phyloP scores from a whole-genome alignment of 768 basidiomycete genomes.

The Lactarius pseudohatsudake region DNA sequence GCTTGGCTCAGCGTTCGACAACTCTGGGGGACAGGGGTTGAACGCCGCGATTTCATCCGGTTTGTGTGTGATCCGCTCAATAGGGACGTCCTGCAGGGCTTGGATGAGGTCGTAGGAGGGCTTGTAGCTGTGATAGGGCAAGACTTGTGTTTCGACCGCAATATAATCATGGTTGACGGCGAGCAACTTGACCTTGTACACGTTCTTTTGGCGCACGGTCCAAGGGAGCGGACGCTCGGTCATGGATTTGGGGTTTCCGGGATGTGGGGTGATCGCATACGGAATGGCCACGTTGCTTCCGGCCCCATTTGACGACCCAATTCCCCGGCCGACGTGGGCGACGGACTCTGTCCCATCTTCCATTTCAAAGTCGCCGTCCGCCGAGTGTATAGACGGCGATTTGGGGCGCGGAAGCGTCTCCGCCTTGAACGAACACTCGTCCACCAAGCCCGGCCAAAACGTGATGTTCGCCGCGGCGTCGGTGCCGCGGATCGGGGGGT shows the following conservation, averaged over 20 bases:
- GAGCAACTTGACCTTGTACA: slow-evolving; percentile 69
- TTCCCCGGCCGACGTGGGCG: slow-evolving; percentile 1
- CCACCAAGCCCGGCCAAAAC: slow-evolving; percentile 75
- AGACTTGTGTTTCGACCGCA: slow-evolving; percentile 55
- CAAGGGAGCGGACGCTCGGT: slow-evolving; percentile 43
- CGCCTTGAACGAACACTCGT: slow-evolving; percentile 53
- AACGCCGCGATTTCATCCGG: slow-evolving; percentile 45
- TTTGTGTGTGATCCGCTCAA: slow-evolving; percentile 29
- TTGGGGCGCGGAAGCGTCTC: slow-evolving; percentile 38
- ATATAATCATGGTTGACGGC: slow-evolving; percentile 51
- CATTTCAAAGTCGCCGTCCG: slow-evolving; percentile 31
- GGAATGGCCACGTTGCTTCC: slow-evolving; percentile 7
- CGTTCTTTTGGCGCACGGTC: slow-evolving; percentile 57
- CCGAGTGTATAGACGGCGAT: slow-evolving; percentile 24
- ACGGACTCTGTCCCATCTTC: slow-evolving; percentile 21
- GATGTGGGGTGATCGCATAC: slow-evolving; percentile 19
- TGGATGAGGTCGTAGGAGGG: slow-evolving; percentile 53
- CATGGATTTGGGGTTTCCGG: slow-evolving; percentile 10
- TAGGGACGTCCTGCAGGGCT: slow-evolving; percentile 38
- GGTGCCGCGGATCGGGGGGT: slow-evolving; percentile 47
- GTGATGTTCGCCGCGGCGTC: slow-evolving; percentile 48
- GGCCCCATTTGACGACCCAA: not conserved
- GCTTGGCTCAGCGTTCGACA: slow-evolving; percentile 6
- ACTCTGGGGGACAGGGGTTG: slow-evolving; percentile 46
- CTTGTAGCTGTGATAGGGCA: slow-evolving; percentile 74